These are phyloP conservation scores for Grosmannia huntii DNA, from an alignment of 2,329 filamentous ascomycete species.

Conservation along the genomic window DNA sequence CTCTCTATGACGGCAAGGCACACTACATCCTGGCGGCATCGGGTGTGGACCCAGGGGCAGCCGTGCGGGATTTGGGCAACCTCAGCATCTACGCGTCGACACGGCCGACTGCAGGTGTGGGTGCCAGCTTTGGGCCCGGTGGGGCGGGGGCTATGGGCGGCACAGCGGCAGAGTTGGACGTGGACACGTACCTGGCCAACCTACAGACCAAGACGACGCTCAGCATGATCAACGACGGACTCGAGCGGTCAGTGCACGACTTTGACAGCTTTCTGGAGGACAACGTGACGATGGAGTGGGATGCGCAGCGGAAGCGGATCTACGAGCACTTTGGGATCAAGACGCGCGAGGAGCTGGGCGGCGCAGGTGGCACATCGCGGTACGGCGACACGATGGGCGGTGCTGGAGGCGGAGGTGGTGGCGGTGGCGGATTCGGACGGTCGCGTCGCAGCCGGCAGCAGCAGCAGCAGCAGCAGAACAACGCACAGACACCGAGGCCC, in stretches of 20 bases:
- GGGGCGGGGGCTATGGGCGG: not conserved
- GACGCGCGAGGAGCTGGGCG: slow-evolving; percentile 33
- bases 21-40: slow-evolving; percentile 91
- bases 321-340: slow-evolving; percentile 94
- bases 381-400: slow-evolving; percentile 10
- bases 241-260: slow-evolving; percentile 77
- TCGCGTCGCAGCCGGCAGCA: slow-evolving; percentile 37
- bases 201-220: slow-evolving; percentile 83
- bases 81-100: slow-evolving; percentile 42
- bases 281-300: slow-evolving; percentile 91
- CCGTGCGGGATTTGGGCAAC: slow-evolving; percentile 74
- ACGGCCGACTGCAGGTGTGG: slow-evolving; percentile 8
- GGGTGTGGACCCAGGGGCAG: slow-evolving; percentile 75
- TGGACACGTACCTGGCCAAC: slow-evolving; percentile 70
- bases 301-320: slow-evolving; percentile 80
- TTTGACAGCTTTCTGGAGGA: slow-evolving; percentile 93
- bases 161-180: slow-evolving; percentile 43
- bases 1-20: slow-evolving; percentile 47
- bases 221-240: slow-evolving; percentile 82
- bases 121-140: not conserved
- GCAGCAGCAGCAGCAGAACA: slow-evolving; percentile 13
- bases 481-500: slow-evolving; percentile 15
- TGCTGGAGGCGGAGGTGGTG: slow-evolving; percentile 15
- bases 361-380: slow-evolving; percentile 2
- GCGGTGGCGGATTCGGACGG: slow-evolving; percentile 46